Evolutionary conservation across 176 grass and related monocot species (phyloP), one percentile per base, ranked within the genome.

Genomic region (Oryza longistaminata): DNA sequence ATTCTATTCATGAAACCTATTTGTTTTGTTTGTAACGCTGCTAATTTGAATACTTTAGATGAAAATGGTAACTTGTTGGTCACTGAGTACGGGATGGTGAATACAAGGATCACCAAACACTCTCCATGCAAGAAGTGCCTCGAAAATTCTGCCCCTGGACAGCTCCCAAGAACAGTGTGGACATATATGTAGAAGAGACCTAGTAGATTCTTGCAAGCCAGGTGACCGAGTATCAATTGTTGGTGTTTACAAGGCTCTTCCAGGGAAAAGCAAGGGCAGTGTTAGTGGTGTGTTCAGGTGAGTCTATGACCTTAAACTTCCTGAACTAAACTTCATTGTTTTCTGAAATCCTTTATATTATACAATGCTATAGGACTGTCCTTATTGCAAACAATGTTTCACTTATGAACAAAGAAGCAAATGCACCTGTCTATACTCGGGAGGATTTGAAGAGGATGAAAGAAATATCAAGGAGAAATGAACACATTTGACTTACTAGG

Each of bases 191-290:
- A 48, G 96, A 99, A 87, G 96, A 99, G 96, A 99, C 82, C 88
- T 99, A 24, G 91, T 99, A 39, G 96, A 99, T 92, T 99, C 81
- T 94, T 99, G 96, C 73, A 99, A 99, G 62, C 96, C 96, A 58
- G 96, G 96, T 53, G 96, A 99, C n/a, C 93, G 93, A 76, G 93
- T 99, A 42, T 90, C 96, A 83, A 96, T 96, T 79, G 96, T 96
- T 9, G 96, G 96, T 15, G 80, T 99, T 49, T 94, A 96, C 80
- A 99, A 99, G 86, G 96, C 96, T 81, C 86, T 99, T 75, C 91
- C 96, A 76, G 96, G 96, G 34, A 96, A 99, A 85, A 96, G 93
- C 93, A 99, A 99, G 85, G 96, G 96, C 58, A 99, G 96, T 85
- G 90, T 99, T 87, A 99, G 89, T 79, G 96, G 96, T 37, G 96